Base-by-base conservation (phyloP, 2,329 filamentous ascomycete species). In the Pseudogymnoascus sp. region DNA sequence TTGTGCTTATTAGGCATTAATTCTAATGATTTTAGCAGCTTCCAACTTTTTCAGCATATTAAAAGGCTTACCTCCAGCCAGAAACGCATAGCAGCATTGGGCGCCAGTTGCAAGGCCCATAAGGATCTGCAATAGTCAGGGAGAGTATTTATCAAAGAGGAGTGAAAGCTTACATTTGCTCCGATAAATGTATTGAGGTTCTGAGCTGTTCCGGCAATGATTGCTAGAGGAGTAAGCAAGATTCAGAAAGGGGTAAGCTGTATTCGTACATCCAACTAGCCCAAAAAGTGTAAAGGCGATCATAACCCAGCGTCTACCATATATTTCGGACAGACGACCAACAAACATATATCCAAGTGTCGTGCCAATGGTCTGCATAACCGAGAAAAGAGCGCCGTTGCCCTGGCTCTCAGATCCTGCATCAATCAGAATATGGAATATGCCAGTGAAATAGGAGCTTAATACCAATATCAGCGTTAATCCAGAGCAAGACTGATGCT, bases 251-350 rank as follows among this genome's bases (percentile, higher is more conserved):
- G 13, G 15, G n/a, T 15, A 39, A 15, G 36, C 2, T 13, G 5
- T 7, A 39, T 4, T 7, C 36, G 6, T 15, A 39, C 36, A n/a
- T 39, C 36, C 36, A 39, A 39, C 36, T 13, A 39, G 36, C 36
- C 36, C 36, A 39, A 39, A 39, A 15, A 39, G 36, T 39, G 36
- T 39, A 15, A 39, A 39, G 8, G 15, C 68, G 36, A 78, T 69
- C 7, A 75, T 72, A 64, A 76, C 72, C 72, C 74, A 77, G 63
- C 75, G 73, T 31, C 76, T 73, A 13, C 77, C 77, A 59, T 76
- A 78, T 27, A 78, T 71, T 65, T 79, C 75, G 2, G 73, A 75
- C 1, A 79, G 69, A 9, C 77, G 74, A 40, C 77, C 77, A 31
- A 76, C 69, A 9, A 79, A 67, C 62, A 77, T 69, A 63, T 76